Evolutionary conservation across 108 stramenopile species (phyloP).

Genomic region (Mayamaea pseudoterrestris): DNA sequence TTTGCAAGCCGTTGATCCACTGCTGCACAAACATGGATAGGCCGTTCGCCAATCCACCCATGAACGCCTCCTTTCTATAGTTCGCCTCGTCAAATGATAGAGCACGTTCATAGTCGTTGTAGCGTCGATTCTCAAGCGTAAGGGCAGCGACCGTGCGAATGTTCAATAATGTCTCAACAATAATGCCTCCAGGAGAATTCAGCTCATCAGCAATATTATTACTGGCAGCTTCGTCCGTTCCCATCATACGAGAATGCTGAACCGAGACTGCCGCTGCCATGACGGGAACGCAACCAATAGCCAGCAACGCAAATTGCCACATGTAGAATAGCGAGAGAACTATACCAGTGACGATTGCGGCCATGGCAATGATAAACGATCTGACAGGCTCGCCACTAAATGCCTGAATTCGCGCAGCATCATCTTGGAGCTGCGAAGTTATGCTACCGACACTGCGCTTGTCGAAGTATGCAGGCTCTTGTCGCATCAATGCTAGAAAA

Average conservation of each 20-base stretch:
- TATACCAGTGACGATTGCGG: slow-evolving; percentile 45
- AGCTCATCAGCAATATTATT: slow-evolving; percentile 23
- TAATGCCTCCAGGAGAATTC: slow-evolving; percentile 51
- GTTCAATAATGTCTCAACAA: slow-evolving; percentile 62
- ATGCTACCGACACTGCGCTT: slow-evolving; percentile 48
- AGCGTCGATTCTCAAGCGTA: slow-evolving; percentile 41
- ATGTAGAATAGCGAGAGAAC: slow-evolving; percentile 46
- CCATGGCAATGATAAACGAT: slow-evolving; percentile 32
- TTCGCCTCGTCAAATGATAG: slow-evolving; percentile 22
- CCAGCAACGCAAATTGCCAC: slow-evolving; percentile 78
- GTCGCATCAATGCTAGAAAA: slow-evolving; percentile 47
- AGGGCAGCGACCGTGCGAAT: slow-evolving; percentile 66
- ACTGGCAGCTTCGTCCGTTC: slow-evolving; percentile 38
- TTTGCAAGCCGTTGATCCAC: slow-evolving; percentile 35
- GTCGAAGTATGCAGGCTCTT: slow-evolving; percentile 72
- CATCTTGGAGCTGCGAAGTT: slow-evolving; percentile 72
- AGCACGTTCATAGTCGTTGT: slow-evolving; percentile 41
- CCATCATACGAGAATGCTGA: slow-evolving; percentile 55
- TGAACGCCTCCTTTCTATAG: slow-evolving; percentile 10
- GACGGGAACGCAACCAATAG: slow-evolving; percentile 53
- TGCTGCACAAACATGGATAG: slow-evolving; percentile 33
- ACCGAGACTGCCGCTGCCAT: slow-evolving; percentile 60
- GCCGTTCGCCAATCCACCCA: slow-evolving; percentile 9
- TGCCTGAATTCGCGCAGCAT: slow-evolving; percentile 56
- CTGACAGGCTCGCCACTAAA: slow-evolving; percentile 65